Percentiles rank a stretch among this genome's conserved stretches.
These are phyloP conservation scores for Eutypa lata DNA, from an alignment of 2,329 filamentous ascomycete genomes.

Conservation along the genomic window DNA sequence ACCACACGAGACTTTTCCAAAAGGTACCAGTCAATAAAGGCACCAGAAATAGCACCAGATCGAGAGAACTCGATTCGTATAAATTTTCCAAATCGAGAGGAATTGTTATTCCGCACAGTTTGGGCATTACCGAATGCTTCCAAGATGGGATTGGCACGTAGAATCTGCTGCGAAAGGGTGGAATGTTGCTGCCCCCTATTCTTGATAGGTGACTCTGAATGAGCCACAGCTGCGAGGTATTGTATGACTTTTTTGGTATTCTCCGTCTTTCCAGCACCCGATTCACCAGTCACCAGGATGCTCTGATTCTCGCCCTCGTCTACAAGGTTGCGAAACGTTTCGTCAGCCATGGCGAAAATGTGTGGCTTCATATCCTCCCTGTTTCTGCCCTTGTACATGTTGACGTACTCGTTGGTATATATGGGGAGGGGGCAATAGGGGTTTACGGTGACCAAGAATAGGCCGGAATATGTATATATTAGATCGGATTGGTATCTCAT, in stretches of 20 bases:
- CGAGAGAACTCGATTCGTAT: conserved; percentile 94
- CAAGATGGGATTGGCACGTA: conserved; percentile 93
- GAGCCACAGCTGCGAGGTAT: conserved; percentile 91
- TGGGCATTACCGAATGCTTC: conserved; percentile 98
- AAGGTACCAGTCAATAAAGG: conserved; percentile 98
- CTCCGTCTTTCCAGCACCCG: conserved; percentile 95
- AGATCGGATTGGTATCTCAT: conserved; percentile 93
- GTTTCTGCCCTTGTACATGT: conserved; percentile 92
- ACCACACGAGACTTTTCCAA: conserved; percentile 98
- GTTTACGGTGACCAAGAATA: conserved; percentile 96
- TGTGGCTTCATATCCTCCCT: conserved; percentile 95
- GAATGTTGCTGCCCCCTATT: conserved; percentile 65
- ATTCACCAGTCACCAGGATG: conserved; percentile 96
- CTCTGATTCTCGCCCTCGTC: conserved; percentile 96
- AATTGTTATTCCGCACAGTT: conserved; percentile 97
- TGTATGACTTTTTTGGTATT: conserved; percentile 99
- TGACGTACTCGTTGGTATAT: conserved; percentile 94
- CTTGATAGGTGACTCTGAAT: conserved; percentile 69
- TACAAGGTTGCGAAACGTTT: conserved; percentile 91
- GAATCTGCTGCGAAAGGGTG: conserved; percentile 91
- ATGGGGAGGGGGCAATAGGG: conserved; percentile 94
- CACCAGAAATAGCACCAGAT: conserved; percentile 85
- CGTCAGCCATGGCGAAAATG: conserved; percentile 96
- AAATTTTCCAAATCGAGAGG: conserved; percentile 96
- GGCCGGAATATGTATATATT: conserved; percentile 96